Evolutionary conservation across 2,329 filamentous ascomycete species (phyloP).

Genomic region (Chalaropsis ovoidea): DNA sequence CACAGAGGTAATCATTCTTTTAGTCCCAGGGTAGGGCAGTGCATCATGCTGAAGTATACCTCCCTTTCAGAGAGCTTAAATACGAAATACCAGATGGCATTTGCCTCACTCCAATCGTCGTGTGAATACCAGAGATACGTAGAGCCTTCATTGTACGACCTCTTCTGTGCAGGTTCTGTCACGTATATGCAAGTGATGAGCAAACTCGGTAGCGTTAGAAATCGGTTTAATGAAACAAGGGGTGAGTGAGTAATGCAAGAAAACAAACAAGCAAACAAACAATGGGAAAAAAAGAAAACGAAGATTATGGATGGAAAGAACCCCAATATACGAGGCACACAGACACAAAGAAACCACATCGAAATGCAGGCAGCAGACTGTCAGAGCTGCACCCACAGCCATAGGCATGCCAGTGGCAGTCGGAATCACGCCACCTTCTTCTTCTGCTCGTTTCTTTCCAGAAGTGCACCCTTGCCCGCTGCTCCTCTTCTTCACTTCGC

Average conservation of each 20-base stretch:
- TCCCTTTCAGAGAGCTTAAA: not conserved
- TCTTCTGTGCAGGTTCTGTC: not conserved
- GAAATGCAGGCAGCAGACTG: not conserved
- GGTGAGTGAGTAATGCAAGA: not conserved
- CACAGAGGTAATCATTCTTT: not conserved
- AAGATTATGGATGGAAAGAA: not conserved
- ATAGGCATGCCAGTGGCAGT: not conserved
- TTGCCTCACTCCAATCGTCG: not conserved
- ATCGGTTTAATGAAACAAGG: not conserved
- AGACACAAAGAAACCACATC: not conserved
- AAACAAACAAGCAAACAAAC: not conserved
- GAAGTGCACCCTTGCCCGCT: not conserved
- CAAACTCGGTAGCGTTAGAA: not conserved
- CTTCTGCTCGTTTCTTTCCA: not conserved
- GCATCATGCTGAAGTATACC: not conserved
- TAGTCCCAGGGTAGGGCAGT: not conserved
- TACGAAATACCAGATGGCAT: not conserved
- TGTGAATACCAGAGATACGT: not conserved
- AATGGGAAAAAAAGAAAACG: not conserved
- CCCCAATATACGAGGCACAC: not conserved
- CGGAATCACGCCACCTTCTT: not conserved
- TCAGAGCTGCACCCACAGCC: not conserved
- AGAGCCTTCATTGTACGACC: not conserved
- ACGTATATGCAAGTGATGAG: not conserved
- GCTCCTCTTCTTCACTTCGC: slow-evolving; percentile 17